Base-by-base conservation (phyloP, 192 early-diverging fungal genomes). In the Cetraspora pellucida region DNA sequence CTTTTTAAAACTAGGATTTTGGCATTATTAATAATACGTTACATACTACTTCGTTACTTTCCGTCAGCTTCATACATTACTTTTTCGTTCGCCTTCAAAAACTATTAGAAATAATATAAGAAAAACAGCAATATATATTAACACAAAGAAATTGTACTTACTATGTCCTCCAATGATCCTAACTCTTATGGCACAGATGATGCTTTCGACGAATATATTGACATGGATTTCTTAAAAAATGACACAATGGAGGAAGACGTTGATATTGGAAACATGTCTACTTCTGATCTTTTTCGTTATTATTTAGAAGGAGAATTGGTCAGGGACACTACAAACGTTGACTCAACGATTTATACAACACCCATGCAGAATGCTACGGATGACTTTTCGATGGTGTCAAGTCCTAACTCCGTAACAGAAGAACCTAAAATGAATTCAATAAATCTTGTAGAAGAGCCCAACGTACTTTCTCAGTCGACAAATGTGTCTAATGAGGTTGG, bases 221-320 rank as follows among this genome's bases (percentile, higher is more conserved):
- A 75, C 45, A 30, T 75, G 59, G 73, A 75, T 0, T 75, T 63
- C 27, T 49, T 75, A 23, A 75, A 46, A 61, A 75, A 63, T 23
- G 30, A 63, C 16, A 17, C 60, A 19, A 75, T 75, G 73, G 73
- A 75, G 8, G 73, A 75, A 64, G 73, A 75, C 13, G 47, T 75
- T 25, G 73, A 75, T 27, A 63, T 50, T 27, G 46, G 59, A 25
- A 43, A 23, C 11, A 75, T 75, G 73, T 49, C 73, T 3, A 61
- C 11, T 25, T 75, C 73, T 16, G 73, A 75, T 58, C 59, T 75
- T 11, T 75, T 75, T 23, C 57, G 23, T 63, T 75, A 75, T 63
- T 75, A 59, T 49, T 64, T 75, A 17, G 73, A 75, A 45, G 73
- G 59, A 9, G 73, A 75, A 63, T 25, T 75, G 27, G 46, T 9